Base-by-base conservation (phyloP, 169 alveolate species). In the Plasmodium yoelii region DNA sequence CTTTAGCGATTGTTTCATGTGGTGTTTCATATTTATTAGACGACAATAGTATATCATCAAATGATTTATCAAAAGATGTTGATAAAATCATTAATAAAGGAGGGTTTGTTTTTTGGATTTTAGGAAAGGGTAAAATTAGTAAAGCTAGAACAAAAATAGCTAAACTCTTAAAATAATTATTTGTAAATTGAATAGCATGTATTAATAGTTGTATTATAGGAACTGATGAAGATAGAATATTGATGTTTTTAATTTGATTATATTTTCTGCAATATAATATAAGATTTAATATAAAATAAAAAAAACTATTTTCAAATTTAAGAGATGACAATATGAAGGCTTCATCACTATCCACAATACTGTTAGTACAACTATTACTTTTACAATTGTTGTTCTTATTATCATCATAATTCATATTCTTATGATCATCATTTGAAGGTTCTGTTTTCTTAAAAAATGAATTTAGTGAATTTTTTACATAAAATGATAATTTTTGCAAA, bases 261-360 rank as follows among this genome's bases (percentile, higher is more conserved):
- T 80, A 53, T 67, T 65, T 80, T 70, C 82, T 80, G 68, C 90
- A 80, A 47, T 53, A 67, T 53, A 80, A 53, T 53, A 80, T 67
- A 67, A 80, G 44, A 67, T 80, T 80, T 80, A 80, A 51, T 53
- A 80, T 61, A 57, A 80, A 80, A 56, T 80, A 80, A 70, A 80
- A 80, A 70, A 80, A 80, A 28, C 56, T 67, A 12, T 80, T 80
- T 80, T 80, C 90, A 67, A 80, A 80, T 80, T 80, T 80, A n/a
- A 55, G 53, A 67, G 26, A 39, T 10, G 46, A 59, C 9, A 12
- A 13, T n/a, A 34, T 34, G 42, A 51, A 49, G 15, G 22, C 5
- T 12, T 73, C 73, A 39, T 22, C 61, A 7, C n/a, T 71, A 26
- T 56, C 10, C 55, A 13, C 55, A 34, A 19, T 60, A 12, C 12